phyloP scores from a whole-genome alignment of 768 basidiomycete species.

The Multifurca ochricompacta region DNA sequence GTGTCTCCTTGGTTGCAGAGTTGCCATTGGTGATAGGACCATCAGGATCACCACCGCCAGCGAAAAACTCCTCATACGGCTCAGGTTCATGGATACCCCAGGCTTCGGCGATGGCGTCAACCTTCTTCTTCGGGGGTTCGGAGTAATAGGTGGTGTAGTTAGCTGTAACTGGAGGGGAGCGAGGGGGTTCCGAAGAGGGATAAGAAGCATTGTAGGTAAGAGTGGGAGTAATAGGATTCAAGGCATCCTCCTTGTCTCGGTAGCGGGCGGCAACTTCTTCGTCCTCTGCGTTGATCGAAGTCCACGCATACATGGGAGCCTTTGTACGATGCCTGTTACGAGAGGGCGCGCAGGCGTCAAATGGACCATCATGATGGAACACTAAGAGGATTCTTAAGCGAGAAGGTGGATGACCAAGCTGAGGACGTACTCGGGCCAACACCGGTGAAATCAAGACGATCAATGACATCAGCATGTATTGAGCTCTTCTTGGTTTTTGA shows the following conservation, averaged over 20 bases:
- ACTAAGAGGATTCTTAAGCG: constrained; percentile 35
- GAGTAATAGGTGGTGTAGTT: constrained; percentile 26
- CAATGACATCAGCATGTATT: constrained; percentile 81
- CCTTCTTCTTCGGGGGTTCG: constrained; percentile 72
- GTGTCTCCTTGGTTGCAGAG: constrained; percentile 2
- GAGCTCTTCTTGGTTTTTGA: constrained; percentile 63
- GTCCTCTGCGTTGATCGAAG: constrained; percentile 30
- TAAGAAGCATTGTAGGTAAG: constrained; percentile 38
- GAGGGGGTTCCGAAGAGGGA: constrained; percentile 33
- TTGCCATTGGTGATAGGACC: constrained; percentile 43
- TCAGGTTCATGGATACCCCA: constrained; percentile 93
- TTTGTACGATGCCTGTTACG: constrained; percentile 73
- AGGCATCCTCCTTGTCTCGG: constrained; percentile 18
- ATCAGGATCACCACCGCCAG: constrained; percentile 59
- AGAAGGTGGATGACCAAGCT: constrained; percentile 17
- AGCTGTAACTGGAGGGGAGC: constrained; percentile 1
- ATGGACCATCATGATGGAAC: constrained; percentile 90
- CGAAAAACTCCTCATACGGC: constrained; percentile 84
- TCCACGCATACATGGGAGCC: constrained; percentile 83
- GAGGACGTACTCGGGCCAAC: constrained; percentile 65
- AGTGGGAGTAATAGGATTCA: constrained; percentile 19
- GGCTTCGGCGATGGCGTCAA: constrained; percentile 84
- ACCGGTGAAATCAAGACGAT: constrained; percentile 79
- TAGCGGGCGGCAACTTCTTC: constrained; percentile 33
- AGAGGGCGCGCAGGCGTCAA: constrained; percentile 86